Percentiles rank a stretch among this genome's conserved stretches.
phyloP scores from a whole-genome alignment of 129 eudicot species.

The Gnaphalium uliginosum region DNA sequence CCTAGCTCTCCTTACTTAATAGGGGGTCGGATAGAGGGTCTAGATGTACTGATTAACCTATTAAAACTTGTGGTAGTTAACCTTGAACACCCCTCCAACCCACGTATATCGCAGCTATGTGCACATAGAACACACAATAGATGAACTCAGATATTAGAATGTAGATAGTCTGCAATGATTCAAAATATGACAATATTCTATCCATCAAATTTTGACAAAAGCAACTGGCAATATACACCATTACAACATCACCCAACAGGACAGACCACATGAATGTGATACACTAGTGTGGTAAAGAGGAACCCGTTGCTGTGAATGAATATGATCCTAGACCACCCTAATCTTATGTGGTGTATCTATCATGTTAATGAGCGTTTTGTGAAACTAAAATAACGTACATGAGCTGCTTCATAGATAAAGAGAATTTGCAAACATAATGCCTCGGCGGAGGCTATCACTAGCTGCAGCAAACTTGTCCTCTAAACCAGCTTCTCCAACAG shows the following conservation, averaged over 20 bases:
- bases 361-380: conserved; percentile 4
- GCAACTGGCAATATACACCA: conserved; percentile 15
- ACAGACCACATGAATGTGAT: background rate
- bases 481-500: conserved; percentile 81
- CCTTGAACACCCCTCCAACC: background rate
- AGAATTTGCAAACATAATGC: conserved; percentile 95
- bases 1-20: too few species aligned
- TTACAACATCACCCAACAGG: conserved; percentile 25
- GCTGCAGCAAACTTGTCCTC: conserved; percentile 82
- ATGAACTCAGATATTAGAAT: background rate
- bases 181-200: background rate
- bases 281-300: background rate
- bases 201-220: background rate
- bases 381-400: background rate
- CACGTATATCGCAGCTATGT: background rate
- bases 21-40: too few species aligned
- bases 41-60: too few species aligned
- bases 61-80: background rate
- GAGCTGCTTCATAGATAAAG: conserved; percentile 43
- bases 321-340: conserved; percentile 27
- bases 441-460: conserved; percentile 84
- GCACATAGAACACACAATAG: background rate
- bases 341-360: conserved; percentile 15
- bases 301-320: conserved; percentile 15
- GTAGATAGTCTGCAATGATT: background rate